A percentile compares a stretch with the other conserved stretches of the same genome.
These are phyloP conservation scores for Arthromyces matolae DNA, from an alignment of 768 basidiomycete genomes.

Conservation along the genomic window DNA sequence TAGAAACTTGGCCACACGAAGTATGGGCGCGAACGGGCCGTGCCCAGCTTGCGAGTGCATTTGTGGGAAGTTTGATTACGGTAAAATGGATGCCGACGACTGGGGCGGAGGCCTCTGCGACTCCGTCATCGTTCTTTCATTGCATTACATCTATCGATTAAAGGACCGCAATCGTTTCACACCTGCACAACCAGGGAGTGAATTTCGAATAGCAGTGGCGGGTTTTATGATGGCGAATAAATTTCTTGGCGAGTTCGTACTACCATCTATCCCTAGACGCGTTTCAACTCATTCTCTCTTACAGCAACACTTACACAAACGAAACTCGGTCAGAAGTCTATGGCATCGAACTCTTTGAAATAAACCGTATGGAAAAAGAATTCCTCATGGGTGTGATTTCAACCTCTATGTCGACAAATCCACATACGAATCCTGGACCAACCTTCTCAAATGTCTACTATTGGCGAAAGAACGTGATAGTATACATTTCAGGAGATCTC, in stretches of 20 bases:
- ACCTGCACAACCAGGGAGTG: constrained; percentile 73
- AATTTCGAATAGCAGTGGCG: constrained; percentile 85
- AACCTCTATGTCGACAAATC: constrained; percentile 74
- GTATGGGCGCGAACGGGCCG: constrained; percentile 78
- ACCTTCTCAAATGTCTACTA: constrained; percentile 80
- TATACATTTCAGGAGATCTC: constrained; percentile 48
- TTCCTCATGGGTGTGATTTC: constrained; percentile 80
- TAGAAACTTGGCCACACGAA: constrained; percentile 74
- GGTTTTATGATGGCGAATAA: constrained; percentile 97
- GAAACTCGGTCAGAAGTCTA: constrained; percentile 96
- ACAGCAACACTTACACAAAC: constrained; percentile 95
- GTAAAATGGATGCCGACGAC: constrained; percentile 72
- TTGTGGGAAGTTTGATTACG: constrained; percentile 64
- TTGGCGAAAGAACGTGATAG: constrained; percentile 69
- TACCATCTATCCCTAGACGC: constrained; percentile 10
- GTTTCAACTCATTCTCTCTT: constrained; percentile 8
- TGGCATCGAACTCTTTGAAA: constrained; percentile 75
- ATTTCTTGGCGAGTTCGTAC: constrained; percentile 86
- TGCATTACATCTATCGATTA: constrained; percentile 87
- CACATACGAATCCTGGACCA: constrained; percentile 81
- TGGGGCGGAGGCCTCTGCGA: constrained; percentile 74
- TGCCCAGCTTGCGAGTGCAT: constrained; percentile 73
- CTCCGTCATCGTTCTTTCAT: constrained; percentile 85
- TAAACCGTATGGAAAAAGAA: constrained; percentile 92
- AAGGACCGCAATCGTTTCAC: constrained; percentile 73